These are phyloP conservation scores for Globisporangium spinosum DNA, from an alignment of 352 stramenopile genomes.

Conservation along the genomic window DNA sequence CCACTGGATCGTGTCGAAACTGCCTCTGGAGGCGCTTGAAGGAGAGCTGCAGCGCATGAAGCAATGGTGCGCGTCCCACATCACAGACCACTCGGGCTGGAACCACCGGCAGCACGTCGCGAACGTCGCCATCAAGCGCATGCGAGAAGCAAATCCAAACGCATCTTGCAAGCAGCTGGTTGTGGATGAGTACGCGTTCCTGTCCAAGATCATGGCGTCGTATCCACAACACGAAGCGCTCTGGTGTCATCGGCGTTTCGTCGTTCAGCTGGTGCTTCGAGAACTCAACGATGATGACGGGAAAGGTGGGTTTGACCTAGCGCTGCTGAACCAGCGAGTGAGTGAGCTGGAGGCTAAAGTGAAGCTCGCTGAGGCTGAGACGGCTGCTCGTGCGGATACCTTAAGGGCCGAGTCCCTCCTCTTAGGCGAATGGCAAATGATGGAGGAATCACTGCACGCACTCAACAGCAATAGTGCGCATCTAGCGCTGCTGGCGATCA, in stretches of 20 bases:
- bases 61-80: slow-evolving; percentile 57
- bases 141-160: neutral
- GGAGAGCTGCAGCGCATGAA: slow-evolving; percentile 53
- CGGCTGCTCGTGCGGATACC: neutral
- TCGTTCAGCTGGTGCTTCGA: slow-evolving; percentile 44
- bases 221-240: slow-evolving; percentile 63
- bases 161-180: slow-evolving; percentile 19
- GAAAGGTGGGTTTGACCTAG: neutral
- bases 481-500: slow-evolving; percentile 15
- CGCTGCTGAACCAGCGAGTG: slow-evolving; percentile 3
- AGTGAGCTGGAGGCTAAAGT: slow-evolving; percentile 14
- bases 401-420: neutral
- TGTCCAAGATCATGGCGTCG: slow-evolving; percentile 42
- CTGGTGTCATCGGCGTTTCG: slow-evolving; percentile 76
- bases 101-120: slow-evolving; percentile 72
- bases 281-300: neutral
- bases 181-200: slow-evolving; percentile 42
- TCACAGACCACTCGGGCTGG: slow-evolving; percentile 78
- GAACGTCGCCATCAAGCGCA: slow-evolving; percentile 25
- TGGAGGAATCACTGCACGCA: neutral
- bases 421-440: neutral
- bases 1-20: slow-evolving; percentile 59
- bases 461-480: neutral
- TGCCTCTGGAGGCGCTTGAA: slow-evolving; percentile 23
- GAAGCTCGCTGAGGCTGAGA: neutral